These are phyloP conservation scores for Rhododendron molle DNA, from an alignment of 148 eudicot genomes.

Conservation along the genomic window DNA sequence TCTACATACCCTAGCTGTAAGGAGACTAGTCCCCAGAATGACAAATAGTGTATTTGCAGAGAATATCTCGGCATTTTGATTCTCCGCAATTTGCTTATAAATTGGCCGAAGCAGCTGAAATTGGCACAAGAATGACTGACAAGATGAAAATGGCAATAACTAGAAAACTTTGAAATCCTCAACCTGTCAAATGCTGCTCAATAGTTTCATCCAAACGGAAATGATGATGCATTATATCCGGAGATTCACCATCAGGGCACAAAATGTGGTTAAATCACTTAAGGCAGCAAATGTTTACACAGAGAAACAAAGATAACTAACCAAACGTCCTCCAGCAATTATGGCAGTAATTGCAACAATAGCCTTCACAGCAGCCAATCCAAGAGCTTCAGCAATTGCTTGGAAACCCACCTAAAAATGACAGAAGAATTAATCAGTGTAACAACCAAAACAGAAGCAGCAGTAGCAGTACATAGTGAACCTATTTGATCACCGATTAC, in stretches of 20 bases:
- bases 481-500: not conserved
- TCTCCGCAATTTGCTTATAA: slow-evolving; percentile 92
- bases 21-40: slow-evolving; percentile 91
- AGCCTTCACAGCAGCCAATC: slow-evolving; percentile 98
- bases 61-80: slow-evolving; percentile 95
- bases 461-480: not conserved
- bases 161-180: slow-evolving; percentile 1
- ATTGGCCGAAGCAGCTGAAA: slow-evolving; percentile 94
- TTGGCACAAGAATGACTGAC: slow-evolving; percentile 16
- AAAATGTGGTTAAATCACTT: slow-evolving; percentile 6
- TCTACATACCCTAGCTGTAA: slow-evolving; percentile 84
- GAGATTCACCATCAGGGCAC: not conserved
- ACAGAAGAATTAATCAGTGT: not conserved
- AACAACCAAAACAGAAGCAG: slow-evolving; percentile 11
- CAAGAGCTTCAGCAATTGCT: slow-evolving; percentile 99
- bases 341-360: slow-evolving; percentile 91
- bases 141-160: not conserved
- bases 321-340: slow-evolving; percentile 99
- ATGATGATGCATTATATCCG: not conserved
- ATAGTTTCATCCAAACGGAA: not conserved
- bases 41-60: slow-evolving; percentile 96
- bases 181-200: not conserved
- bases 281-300: not conserved
- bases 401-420: slow-evolving; percentile 75
- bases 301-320: slow-evolving; percentile 24